Base-by-base conservation (phyloP, 257 asterid genomes). In the Fraxinus pennsylvanica region DNA sequence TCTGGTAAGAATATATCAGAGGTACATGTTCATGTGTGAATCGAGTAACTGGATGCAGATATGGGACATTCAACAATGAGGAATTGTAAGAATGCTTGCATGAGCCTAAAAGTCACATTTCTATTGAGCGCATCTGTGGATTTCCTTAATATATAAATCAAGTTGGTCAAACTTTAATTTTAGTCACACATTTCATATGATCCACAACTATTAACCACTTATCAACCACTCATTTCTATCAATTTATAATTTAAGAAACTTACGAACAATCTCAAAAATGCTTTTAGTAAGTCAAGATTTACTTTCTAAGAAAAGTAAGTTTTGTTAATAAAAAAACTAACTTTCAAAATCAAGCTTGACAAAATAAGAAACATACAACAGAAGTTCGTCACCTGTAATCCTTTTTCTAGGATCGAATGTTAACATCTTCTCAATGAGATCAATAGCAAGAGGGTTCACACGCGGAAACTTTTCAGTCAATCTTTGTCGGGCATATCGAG, bases 391-490 rank as follows among this genome's bases (percentile, higher is more conserved):
- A 94, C 99, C 99, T 52, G 97, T 94, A 74, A 94, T 78, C 84
- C 98, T 92, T 81, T 84, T 96, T 74, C 97, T 87, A 76, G 99
- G 97, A 85, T 94, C 99, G 82, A 94, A 94, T 35, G 97, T 91
- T 82, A 94, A 86, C 99, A 94, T 94, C 90, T 90, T 94, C 85
- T 92, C 97, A 70, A 92, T 85, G 15, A 94, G 97, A 87, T 94
- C 96, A 74, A 94, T 94, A 75, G 99, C 99, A 75, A 88, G 92
- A 77, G 97, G 96, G 86, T 94, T 92, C 75, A 92, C 97, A 19
- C 84, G 91, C 7, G 97, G 92, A 80, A 94, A 92, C 87, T 92
- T 94, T 71, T 91, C 97, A 4, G 79, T 63, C 76, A 92, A 92
- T 73, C 97, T 92, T 85, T 92, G 97, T 25, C 95, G 92, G 25